phyloP scores from a whole-genome alignment of 169 alveolate genomes.

The Plasmodium ovale region DNA sequence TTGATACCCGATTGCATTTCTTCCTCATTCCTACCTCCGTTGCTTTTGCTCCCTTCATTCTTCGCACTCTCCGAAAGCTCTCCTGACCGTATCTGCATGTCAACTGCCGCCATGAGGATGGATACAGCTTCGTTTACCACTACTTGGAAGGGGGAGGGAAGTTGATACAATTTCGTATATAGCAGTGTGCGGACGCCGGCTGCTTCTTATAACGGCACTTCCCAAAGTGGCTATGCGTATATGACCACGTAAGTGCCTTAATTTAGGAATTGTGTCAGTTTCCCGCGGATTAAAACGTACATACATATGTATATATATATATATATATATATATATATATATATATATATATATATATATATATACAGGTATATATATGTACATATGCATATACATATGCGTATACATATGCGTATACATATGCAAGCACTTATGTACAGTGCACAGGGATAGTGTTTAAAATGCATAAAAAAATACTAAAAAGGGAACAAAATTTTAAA shows the following conservation, averaged over 20 bases:
- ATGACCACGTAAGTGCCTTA: too few relatives aligned
- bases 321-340: neutral
- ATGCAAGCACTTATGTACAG: neutral
- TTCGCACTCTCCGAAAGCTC: slow-evolving; percentile 7
- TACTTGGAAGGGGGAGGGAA: too few relatives aligned
- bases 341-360: neutral
- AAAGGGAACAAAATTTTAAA: too few relatives aligned
- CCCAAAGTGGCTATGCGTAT: too few relatives aligned
- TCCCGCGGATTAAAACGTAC: neutral
- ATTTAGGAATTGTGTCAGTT: too few relatives aligned
- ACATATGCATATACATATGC: neutral
- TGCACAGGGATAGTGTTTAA: too few relatives aligned
- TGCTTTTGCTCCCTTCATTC: slow-evolving; percentile 12
- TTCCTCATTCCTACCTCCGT: slow-evolving; percentile 27
- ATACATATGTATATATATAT: neutral
- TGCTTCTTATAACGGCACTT: too few relatives aligned
- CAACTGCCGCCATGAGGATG: slow-evolving; percentile 77
- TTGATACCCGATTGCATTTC: slow-evolving; percentile 68
- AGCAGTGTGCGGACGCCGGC: too few relatives aligned
- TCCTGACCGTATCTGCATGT: slow-evolving; percentile 43
- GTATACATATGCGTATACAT: neutral
- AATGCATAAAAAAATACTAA: too few relatives aligned
- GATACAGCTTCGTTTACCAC: too few relatives aligned
- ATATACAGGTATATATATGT: neutral
- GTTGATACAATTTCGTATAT: too few relatives aligned